Evolutionary conservation across 176 grass and related monocot species (phyloP).

Genomic region (Avena atlantica): DNA sequence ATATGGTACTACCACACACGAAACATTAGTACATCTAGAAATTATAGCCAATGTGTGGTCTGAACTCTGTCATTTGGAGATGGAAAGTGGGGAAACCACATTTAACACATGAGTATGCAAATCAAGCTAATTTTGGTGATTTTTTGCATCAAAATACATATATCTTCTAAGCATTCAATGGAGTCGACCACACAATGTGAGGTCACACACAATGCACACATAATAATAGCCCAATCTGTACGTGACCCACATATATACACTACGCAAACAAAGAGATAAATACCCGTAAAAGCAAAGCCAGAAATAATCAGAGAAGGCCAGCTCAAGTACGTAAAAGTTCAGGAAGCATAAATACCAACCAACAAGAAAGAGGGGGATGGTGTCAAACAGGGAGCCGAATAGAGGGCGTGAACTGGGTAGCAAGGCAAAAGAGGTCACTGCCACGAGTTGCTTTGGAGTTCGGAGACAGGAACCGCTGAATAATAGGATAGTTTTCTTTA

Average conservation of each 20-base stretch:
- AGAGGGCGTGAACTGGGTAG: constrained; percentile 24
- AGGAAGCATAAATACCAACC: background rate
- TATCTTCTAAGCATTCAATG: background rate
- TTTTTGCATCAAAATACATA: background rate
- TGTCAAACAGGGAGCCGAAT: constrained; percentile 44
- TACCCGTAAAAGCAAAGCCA: background rate
- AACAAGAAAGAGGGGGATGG: background rate
- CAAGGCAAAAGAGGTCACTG: background rate
- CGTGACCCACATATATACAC: background rate
- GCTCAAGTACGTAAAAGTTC: constrained; percentile 13
- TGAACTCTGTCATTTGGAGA: background rate
- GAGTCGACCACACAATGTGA: too few species aligned
- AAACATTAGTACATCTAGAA: too few species aligned
- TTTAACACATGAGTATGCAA: background rate
- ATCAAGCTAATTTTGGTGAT: too few species aligned
- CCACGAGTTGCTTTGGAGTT: constrained; percentile 40
- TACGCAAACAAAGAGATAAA: background rate
- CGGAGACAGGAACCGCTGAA: constrained; percentile 39
- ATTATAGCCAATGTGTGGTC: too few species aligned
- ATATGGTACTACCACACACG: too few species aligned
- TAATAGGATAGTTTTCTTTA: constrained; percentile 22
- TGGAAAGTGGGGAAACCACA: background rate
- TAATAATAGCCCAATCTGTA: background rate
- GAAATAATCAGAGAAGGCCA: constrained; percentile 4
- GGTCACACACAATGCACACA: background rate